phyloP scores from a whole-genome alignment of 352 stramenopile genomes.

The Pythium dissimile region DNA sequence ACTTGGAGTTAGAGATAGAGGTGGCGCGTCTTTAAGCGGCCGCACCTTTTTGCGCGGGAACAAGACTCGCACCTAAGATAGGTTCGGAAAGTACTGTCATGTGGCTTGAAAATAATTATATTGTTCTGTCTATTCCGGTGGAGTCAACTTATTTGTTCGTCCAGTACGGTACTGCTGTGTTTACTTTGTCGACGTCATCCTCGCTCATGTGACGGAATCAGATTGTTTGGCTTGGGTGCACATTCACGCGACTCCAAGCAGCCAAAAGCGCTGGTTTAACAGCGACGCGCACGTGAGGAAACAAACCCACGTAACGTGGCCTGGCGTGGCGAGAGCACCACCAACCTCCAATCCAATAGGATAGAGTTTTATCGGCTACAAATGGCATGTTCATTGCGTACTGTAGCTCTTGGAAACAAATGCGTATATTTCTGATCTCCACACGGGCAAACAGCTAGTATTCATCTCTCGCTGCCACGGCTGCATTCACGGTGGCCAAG shows the following conservation, averaged over 20 bases:
- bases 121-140: slow-evolving; percentile 13
- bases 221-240: not conserved
- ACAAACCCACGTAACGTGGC: no score
- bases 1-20: not conserved
- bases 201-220: not conserved
- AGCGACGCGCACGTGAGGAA: no score
- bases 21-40: not conserved
- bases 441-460: no score
- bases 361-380: no score
- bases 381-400: not conserved
- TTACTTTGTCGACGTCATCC: slow-evolving; percentile 10
- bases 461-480: slow-evolving; percentile 5
- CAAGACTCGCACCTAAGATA: not conserved
- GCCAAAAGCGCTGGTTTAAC: not conserved
- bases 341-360: no score
- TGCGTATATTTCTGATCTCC: not conserved
- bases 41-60: slow-evolving; percentile 24
- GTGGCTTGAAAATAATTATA: not conserved
- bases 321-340: not conserved
- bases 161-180: slow-evolving; percentile 5
- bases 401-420: not conserved
- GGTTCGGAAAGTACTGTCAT: slow-evolving; percentile 2
- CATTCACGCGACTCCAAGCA: slow-evolving; percentile 9
- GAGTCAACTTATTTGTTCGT: not conserved
- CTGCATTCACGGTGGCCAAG: slow-evolving; percentile 15